Evolutionary conservation across 1,284 basidiomycete species (phyloP).

Genomic region (Athelia psychrophila): DNA sequence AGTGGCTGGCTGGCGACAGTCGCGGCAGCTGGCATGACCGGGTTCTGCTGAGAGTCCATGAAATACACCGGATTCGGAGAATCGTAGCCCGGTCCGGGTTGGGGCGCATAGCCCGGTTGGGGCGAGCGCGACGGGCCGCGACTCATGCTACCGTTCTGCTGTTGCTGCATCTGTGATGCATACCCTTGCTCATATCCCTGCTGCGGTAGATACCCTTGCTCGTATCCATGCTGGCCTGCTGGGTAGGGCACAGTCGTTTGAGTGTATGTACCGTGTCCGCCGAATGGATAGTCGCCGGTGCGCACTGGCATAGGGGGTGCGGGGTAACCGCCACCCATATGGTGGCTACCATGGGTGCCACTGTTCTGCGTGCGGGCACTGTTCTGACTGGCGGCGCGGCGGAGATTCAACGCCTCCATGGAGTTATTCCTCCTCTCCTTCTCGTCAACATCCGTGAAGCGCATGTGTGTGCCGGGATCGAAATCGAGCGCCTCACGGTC

Average conservation of each 20-base stretch:
- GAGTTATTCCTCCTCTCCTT: neutral
- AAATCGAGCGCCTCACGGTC: constrained; percentile 42
- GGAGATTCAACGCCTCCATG: neutral
- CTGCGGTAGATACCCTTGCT: too few species aligned
- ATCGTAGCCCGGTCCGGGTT: neutral
- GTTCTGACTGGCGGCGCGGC: too few species aligned
- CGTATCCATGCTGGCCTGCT: neutral
- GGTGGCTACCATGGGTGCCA: neutral
- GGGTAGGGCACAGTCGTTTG: neutral
- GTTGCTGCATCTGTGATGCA: too few species aligned
- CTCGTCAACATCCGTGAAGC: neutral
- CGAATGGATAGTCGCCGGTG: neutral
- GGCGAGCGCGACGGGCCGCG: constrained; percentile 3
- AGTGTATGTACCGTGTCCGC: neutral
- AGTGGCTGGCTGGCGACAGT: neutral
- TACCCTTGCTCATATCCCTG: too few species aligned
- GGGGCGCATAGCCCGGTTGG: constrained; percentile 9
- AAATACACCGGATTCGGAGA: constrained; percentile 9
- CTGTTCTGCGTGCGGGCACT: too few species aligned
- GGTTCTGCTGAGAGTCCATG: too few species aligned
- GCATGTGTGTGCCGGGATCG: constrained; percentile 32
- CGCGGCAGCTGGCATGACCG: too few species aligned
- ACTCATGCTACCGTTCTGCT: too few species aligned
- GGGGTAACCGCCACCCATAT: neutral
- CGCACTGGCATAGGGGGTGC: neutral